Base-by-base conservation (phyloP, 108 stramenopile genomes). In the Cyclotella kingstonii region DNA sequence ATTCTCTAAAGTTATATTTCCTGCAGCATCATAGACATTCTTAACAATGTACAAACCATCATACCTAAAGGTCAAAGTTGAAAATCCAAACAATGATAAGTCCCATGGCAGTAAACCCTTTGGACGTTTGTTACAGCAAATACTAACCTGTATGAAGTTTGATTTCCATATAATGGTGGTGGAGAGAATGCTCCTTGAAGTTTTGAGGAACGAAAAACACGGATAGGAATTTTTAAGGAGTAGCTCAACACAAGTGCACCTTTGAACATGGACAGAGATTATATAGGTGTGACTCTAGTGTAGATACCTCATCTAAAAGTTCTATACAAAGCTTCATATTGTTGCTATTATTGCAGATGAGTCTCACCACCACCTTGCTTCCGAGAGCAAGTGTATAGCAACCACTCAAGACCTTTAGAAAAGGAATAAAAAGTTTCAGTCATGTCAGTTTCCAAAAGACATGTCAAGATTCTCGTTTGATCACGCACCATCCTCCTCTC, bases 401-500 rank as follows among this genome's bases (percentile, higher is more conserved):
- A 34, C 75, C 75, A 76, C 21, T 42, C 12, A 25, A 76, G 35
- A 10, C 63, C 63, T 53, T n/a, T n/a, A 30, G 0, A 17, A 27
- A 39, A 15, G 15, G 14, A 6, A 19, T 6, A n/a, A 2, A 15
- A 50, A 5, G 14, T 33, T 25, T 34, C 5, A 5, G 11, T 18
- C 0, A 45, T 0, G 17, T 0, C 9, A 40, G 18, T 3, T 15
- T 5, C 28, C 18, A 44, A 28, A 30, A 44, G 0, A 47, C 18
- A n/a, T 27, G 15, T 36, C 10, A 3, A 15, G 2, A 17, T 4
- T 58, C 15, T 40, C 15, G 39, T 14, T 49, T 28, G 11, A 18
- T 21, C 28, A 60, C 60, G 19, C 60, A 36, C 74, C 74, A 38
- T 76, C 75, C 39, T 76, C 65, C 23, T 76, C 75, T 29, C 70